Conservation (phyloP, 2,329 filamentous ascomycete genomes). For the Fonsecaea pugnacius region DNA sequence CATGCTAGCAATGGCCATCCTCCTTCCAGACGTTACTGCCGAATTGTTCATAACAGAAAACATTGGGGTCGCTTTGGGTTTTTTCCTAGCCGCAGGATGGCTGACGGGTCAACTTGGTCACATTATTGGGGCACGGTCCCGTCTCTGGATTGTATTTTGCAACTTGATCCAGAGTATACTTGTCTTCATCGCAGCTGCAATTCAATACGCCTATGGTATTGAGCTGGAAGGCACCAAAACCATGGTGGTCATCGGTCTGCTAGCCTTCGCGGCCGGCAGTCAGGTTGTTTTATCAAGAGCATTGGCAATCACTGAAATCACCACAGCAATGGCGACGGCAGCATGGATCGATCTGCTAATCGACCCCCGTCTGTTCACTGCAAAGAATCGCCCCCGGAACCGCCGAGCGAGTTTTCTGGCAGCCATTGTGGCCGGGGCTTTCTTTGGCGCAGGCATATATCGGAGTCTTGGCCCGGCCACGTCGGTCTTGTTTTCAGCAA, state of each 20-base stretch:
- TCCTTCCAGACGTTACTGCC: conserved; percentile 52
- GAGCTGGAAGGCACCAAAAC: conserved; percentile 46
- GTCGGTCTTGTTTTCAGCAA: conserved; percentile 23
- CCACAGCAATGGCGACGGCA: conserved; percentile 67
- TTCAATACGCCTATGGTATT: conserved; percentile 43
- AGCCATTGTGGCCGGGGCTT: conserved; percentile 54
- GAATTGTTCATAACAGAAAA: conserved; percentile 59
- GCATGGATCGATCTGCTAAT: conserved; percentile 66
- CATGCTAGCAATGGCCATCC: conserved; percentile 58
- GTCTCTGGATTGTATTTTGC: conserved; percentile 60
- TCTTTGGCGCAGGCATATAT: conserved; percentile 53
- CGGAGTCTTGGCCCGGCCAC: conserved; percentile 20
- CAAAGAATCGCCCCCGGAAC: conserved; percentile 56
- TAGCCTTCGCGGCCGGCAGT: conserved; percentile 61
- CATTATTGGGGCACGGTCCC: conserved; percentile 54
- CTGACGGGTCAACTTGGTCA: conserved; percentile 63
- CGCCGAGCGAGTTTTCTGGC: conserved; percentile 57
- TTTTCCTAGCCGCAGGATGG: conserved; percentile 61
- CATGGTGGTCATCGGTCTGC: conserved; percentile 54
- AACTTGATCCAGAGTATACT: conserved; percentile 61
- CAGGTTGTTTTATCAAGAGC: conserved; percentile 64
- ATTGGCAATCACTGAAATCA: conserved; percentile 64
- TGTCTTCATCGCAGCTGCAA: conserved; percentile 58
- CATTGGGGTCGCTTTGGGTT: conserved; percentile 59
- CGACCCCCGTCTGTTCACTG: conserved; percentile 56